Evolutionary conservation across 768 basidiomycete genomes (phyloP).

Genomic region (Lactarius vividus): DNA sequence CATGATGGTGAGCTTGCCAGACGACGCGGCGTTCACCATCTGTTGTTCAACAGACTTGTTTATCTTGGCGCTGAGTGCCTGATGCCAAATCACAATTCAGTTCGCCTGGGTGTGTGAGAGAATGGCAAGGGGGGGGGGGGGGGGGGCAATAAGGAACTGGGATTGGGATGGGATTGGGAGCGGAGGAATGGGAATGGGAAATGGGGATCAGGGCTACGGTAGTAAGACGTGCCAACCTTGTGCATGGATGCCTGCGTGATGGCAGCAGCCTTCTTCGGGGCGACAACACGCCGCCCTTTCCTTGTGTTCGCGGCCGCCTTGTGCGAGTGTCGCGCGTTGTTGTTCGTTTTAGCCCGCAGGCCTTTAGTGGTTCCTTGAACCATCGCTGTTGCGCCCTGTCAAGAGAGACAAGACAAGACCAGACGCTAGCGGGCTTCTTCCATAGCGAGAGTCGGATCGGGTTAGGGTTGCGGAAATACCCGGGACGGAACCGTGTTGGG

Average conservation of each 20-base stretch:
- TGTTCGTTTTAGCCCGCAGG: conserved; percentile 48
- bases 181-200: background rate
- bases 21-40: conserved; percentile 85
- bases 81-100: conserved; percentile 13
- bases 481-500: background rate
- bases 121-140: no score
- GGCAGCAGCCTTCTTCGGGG: conserved; percentile 76
- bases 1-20: conserved; percentile 92
- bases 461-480: conserved; percentile 26
- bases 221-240: conserved; percentile 47
- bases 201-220: background rate
- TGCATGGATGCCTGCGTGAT: conserved; percentile 77
- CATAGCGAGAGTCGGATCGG: conserved; percentile 28
- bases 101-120: background rate
- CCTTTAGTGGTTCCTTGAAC: conserved; percentile 87
- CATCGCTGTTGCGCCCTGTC: conserved; percentile 43
- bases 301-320: conserved; percentile 70
- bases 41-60: conserved; percentile 89
- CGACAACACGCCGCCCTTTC: conserved; percentile 74
- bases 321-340: conserved; percentile 54
- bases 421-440: conserved; percentile 1
- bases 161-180: background rate
- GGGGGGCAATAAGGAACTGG: background rate
- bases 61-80: conserved; percentile 89
- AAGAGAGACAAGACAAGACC: background rate